Percentiles rank a stretch among this genome's conserved stretches.
These are phyloP conservation scores for Phytophthora parvispora DNA, from an alignment of 352 stramenopile species.

Conservation along the genomic window DNA sequence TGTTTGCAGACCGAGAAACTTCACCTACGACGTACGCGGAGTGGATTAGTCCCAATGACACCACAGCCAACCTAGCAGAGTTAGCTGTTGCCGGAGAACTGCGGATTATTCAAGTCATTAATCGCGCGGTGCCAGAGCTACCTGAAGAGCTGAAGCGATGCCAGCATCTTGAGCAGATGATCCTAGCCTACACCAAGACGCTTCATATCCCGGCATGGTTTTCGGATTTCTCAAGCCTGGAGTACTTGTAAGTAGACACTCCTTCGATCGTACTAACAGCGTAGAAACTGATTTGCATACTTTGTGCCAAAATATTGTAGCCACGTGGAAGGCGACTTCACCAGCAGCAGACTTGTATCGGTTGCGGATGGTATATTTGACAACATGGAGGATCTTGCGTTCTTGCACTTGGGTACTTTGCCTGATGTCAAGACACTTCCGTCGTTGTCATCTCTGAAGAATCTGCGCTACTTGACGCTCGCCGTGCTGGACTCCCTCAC, in stretches of 20 bases:
- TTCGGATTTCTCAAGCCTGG: conserved; percentile 35
- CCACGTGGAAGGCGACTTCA: conserved; percentile 52
- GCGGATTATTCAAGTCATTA: conserved; percentile 59
- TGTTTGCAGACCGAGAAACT: conserved; percentile 47
- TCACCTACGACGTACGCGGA: conserved; percentile 37
- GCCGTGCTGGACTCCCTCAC: conserved; percentile 24
- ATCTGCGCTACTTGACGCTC: conserved; percentile 50
- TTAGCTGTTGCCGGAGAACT: conserved; percentile 45
- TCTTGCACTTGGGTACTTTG: conserved; percentile 52
- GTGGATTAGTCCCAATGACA: conserved; percentile 48
- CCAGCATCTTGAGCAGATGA: conserved; percentile 39
- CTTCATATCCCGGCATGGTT: conserved; percentile 30
- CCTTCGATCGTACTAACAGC: too few relatives aligned
- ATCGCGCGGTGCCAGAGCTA: conserved; percentile 41
- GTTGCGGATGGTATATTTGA: conserved; percentile 43
- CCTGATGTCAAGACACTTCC: conserved; percentile 38
- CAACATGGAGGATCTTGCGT: conserved; percentile 44
- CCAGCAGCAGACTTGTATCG: conserved; percentile 27
- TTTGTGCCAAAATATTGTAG: too few relatives aligned
- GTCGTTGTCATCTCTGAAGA: conserved; percentile 39
- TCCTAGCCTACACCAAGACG: conserved; percentile 48
- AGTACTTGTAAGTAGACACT: conserved; percentile 56
- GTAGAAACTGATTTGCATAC: too few relatives aligned
- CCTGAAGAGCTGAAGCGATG: conserved; percentile 46
- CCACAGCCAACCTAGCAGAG: conserved; percentile 27